These are phyloP conservation scores for Quillaja saponaria DNA, from an alignment of 306 rosid genomes.

Conservation along the genomic window DNA sequence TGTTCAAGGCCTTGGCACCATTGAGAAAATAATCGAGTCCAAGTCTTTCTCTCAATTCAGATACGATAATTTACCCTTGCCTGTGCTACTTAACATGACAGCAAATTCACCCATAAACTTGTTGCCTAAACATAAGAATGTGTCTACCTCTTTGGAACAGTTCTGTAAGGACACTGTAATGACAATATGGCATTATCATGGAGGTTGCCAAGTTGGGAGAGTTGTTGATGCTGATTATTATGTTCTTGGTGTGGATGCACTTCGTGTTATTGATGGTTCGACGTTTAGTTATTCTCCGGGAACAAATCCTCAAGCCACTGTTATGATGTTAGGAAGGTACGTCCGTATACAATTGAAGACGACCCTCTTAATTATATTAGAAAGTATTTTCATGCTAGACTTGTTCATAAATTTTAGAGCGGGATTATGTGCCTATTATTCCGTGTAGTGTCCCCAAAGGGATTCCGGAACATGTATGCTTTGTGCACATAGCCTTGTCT, in stretches of 20 bases:
- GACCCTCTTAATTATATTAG: too few relatives aligned
- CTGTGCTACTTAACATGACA: constrained; percentile 49
- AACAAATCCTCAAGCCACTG: constrained; percentile 83
- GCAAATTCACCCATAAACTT: constrained; percentile 54
- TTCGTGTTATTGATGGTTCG: constrained; percentile 77
- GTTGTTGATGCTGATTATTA: constrained; percentile 63
- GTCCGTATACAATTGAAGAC: not conserved
- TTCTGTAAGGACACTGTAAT: constrained; percentile 70
- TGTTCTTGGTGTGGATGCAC: constrained; percentile 61
- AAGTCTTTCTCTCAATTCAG: constrained; percentile 51
- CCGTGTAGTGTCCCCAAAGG: too few relatives aligned
- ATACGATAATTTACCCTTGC: constrained; percentile 27
- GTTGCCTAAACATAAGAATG: constrained; percentile 55
- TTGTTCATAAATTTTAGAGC: too few relatives aligned
- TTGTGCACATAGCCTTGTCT: too few relatives aligned
- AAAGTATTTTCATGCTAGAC: too few relatives aligned
- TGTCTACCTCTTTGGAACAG: constrained; percentile 52
- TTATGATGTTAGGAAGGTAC: constrained; percentile 87
- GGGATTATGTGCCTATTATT: too few relatives aligned
- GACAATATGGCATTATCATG: constrained; percentile 92
- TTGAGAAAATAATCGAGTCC: constrained; percentile 51
- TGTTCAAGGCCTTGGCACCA: constrained; percentile 51
- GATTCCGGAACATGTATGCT: too few relatives aligned
- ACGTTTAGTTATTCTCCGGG: constrained; percentile 75
- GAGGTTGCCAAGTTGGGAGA: constrained; percentile 69